Evolutionary conservation across 1,284 basidiomycete species (phyloP), one percentile per base, ranked within the genome.

Genomic region (Hypsizygus ulmarius): DNA sequence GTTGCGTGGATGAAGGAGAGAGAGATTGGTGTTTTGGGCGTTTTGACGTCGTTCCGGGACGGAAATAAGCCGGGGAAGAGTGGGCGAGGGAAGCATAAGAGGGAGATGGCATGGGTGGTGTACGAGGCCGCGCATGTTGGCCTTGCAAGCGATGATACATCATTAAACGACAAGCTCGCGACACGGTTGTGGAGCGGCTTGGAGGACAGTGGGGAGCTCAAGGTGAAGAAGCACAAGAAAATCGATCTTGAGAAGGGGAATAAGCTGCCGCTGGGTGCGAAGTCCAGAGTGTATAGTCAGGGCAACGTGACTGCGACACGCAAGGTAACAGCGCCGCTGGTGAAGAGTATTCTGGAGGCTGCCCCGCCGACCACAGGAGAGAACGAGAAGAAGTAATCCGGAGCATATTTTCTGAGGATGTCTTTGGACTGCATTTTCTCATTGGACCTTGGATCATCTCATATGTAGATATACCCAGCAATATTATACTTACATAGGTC

Each of bases 311-410:
- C 78, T 37, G 85, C 82, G 27, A 93, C 87, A 25, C 74, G 93
- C 56, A 96, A 97, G 63, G 78, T 77, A 52, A 82, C 85, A 3
- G 91, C 91, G 16, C 93, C 94, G 3, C 60, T 91, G 19, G 63
- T 94, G 50, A 85, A 80, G 62, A 61, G 47, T 7, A 71, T 79
- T 34, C 50, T 82, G 55, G 77, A 78, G 52, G 61, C 55, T 8
- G 36, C 38, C 3, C 27, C 46, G 16, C 4, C 29, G 10, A 25
- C 33, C 25, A 14, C 16, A 8, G 16, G 39, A 19, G n/a, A n/a
- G 9, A 35, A 42, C 35, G 27, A 28, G 12, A 33, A 37, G 37
- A 33, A 49, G 28, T 32, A 42, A 15, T 38, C 21, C 7, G 21
- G 7, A 7, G 21, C 4, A 25, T n/a, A n/a, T n/a, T n/a, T n/a